Evolutionary conservation across 768 basidiomycete genomes (phyloP), one percentile per base, ranked within the genome.

Genomic region (Hortiboletus flavorubellus): DNA sequence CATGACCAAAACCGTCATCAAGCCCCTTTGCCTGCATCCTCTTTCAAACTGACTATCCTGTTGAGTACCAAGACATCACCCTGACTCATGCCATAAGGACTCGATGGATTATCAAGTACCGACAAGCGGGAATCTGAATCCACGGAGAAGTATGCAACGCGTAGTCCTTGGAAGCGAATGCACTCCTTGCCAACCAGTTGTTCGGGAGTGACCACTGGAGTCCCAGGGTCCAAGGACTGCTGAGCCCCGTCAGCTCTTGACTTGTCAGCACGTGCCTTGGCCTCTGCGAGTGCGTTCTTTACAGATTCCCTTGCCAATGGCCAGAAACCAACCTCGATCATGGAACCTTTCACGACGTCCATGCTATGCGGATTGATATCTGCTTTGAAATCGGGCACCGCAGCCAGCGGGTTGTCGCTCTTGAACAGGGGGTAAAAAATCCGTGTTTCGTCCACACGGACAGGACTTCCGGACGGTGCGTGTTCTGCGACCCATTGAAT

Each of bases 401-500:
- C 75, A 33, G 77, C 80, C 1, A 80, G 73, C 0, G 97, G 97
- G 62, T 93, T 87, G 66, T 96, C 94, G 61, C 89, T 92, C 74
- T 91, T 93, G 85, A 98, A 99, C 5, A 99, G 76, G 21, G 85
- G 89, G 66, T 93, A 82, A 80, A 98, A 98, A 63, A 97, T 80
- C 43, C 95, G 85, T 38, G 89, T 90, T 73, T 99, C 95, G 68
- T 92, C 87, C 60, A 98, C 79, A 45, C 73, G 74, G 52, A 98
- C 89, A 15, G 95, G 93, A 61, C 89, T 91, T 8, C 86, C 84
- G 2, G 89, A 86, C 21, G 83, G 73, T 8, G 78, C 72, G 68
- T 94, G 89, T 66, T 91, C 87, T 26, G 91, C 93, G 14, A 99
- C 92, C 96, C 96, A 99, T 66, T 98, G 96, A 64, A 98, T 93